Conservation (phyloP, 495 filamentous ascomycete genomes). For the Neurospora tetraspora region DNA sequence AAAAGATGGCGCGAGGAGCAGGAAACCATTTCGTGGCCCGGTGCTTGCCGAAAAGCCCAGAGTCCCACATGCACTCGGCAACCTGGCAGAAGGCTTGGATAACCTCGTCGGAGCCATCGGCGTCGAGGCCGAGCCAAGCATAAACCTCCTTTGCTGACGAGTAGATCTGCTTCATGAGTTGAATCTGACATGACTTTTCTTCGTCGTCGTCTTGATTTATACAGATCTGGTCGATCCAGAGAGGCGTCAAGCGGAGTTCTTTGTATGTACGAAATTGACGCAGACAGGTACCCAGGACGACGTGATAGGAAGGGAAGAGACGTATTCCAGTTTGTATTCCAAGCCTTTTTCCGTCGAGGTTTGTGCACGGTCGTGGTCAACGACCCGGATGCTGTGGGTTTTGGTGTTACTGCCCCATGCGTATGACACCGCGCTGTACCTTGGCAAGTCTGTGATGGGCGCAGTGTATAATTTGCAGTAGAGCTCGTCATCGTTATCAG, state of each 20-base stretch:
- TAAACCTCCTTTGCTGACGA: conserved; percentile 1
- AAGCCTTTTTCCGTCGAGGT: neutral
- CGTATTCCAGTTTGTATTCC: too few species aligned
- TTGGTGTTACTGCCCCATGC: neutral
- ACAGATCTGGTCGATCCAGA: conserved; percentile 19
- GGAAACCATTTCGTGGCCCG: neutral
- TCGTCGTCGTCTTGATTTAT: conserved; percentile 15
- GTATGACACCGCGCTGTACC: neutral
- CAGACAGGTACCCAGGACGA: neutral
- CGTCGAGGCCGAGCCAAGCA: neutral
- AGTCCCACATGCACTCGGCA: neutral
- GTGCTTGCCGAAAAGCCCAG: neutral
- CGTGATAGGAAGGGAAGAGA: neutral
- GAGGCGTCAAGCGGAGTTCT: neutral
- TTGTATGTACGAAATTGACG: neutral
- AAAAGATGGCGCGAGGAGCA: neutral
- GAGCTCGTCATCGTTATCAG: neutral
- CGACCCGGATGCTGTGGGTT: neutral
- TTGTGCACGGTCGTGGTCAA: neutral
- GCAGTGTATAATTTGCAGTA: neutral
- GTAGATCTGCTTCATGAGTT: conserved; percentile 20
- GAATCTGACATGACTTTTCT: conserved; percentile 17
- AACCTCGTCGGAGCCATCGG: neutral
- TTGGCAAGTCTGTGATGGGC: neutral
- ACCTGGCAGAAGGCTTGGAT: neutral